Evolutionary conservation across 139 green algal species (phyloP).

Genomic region (Yamagishiella unicocca): DNA sequence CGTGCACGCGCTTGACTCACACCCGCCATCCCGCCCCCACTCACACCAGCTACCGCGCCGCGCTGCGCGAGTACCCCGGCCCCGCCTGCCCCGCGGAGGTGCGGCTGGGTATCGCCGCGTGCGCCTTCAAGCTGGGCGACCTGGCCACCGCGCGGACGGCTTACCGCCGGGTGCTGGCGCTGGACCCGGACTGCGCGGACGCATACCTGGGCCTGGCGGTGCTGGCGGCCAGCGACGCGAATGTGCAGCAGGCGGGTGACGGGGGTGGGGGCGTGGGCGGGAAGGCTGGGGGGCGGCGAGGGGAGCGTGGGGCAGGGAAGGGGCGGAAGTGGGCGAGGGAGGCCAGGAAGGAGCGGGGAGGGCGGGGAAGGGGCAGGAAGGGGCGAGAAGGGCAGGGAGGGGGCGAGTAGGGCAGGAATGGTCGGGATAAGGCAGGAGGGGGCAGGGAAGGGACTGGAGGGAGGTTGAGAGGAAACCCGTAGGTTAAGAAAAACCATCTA

Average conservation of each 20-base stretch:
- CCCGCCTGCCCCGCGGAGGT: slow-evolving; percentile 83
- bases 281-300: too few species aligned
- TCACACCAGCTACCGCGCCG: slow-evolving; percentile 74
- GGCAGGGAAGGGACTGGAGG: too few species aligned
- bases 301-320: too few species aligned
- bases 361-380: background rate
- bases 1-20: too few species aligned
- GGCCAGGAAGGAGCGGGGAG: background rate
- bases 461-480: too few species aligned
- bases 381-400: background rate
- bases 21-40: too few species aligned
- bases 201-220: slow-evolving; percentile 83
- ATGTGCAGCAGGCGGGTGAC: slow-evolving; percentile 65
- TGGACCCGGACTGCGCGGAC: slow-evolving; percentile 78
- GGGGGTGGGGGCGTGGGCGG: too few species aligned
- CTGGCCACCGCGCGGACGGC: slow-evolving; percentile 60
- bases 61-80: slow-evolving; percentile 75
- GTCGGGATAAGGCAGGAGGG: too few species aligned
- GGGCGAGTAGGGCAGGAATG: too few species aligned
- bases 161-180: slow-evolving; percentile 79
- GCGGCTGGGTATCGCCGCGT: slow-evolving; percentile 87
- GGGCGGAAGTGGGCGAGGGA: too few species aligned
- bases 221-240: slow-evolving; percentile 56
- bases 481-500: too few species aligned
- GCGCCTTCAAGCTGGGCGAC: slow-evolving; percentile 77